phyloP scores from a whole-genome alignment of 2,329 filamentous ascomycete genomes.

The Davidsoniella neocaledoniae region DNA sequence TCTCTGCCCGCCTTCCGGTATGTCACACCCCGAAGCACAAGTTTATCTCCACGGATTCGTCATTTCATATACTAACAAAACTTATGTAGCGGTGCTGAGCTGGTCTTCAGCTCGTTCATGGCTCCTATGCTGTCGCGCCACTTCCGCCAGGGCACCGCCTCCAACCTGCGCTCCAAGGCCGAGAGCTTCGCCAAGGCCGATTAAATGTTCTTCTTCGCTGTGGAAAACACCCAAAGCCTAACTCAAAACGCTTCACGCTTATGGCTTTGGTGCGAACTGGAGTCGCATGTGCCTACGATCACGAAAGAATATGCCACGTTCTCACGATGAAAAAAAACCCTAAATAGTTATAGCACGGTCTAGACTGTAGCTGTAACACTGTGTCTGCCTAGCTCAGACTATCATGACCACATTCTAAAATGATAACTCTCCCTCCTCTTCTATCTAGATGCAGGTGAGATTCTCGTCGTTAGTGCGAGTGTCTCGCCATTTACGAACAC shows the following conservation, averaged over 20 bases:
- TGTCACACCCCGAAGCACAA: conserved; percentile 22
- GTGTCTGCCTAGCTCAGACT: background rate
- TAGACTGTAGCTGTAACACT: too few species aligned
- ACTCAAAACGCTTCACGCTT: background rate
- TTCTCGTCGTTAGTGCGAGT: too few species aligned
- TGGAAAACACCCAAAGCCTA: background rate
- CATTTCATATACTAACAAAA: conserved; percentile 7
- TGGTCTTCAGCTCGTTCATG: conserved; percentile 93
- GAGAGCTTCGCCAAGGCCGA: conserved; percentile 57
- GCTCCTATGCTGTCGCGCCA: conserved; percentile 83
- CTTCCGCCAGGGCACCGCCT: conserved; percentile 60
- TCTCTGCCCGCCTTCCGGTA: conserved; percentile 88
- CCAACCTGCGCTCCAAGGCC: conserved; percentile 68
- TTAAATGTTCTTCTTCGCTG: conserved; percentile 24
- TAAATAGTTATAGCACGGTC: too few species aligned
- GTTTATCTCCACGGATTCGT: background rate
- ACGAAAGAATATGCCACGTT: too few species aligned
- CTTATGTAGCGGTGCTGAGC: conserved; percentile 62
- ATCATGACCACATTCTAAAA: background rate
- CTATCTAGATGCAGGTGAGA: too few species aligned
- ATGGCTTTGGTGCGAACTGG: background rate
- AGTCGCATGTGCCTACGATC: too few species aligned
- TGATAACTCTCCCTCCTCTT: too few species aligned
- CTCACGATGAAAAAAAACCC: too few species aligned
- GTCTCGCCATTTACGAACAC: too few species aligned